phyloP scores from a whole-genome alignment of 2,329 filamentous ascomycete genomes.

The Ophiostoma piceae region DNA sequence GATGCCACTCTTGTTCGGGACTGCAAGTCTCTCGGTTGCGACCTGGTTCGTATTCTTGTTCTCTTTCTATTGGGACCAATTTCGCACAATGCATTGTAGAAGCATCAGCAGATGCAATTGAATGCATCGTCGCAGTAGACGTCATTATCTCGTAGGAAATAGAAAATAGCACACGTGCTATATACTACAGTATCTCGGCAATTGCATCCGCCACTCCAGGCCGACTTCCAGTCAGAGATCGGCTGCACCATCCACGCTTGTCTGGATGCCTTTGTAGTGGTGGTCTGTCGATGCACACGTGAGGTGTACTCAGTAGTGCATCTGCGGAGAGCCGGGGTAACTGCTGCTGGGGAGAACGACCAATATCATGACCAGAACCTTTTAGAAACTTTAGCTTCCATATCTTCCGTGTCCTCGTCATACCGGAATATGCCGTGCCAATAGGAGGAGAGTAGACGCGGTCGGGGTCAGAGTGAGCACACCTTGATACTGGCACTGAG shows the following conservation, averaged over 20 bases:
- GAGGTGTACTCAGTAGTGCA: not conserved
- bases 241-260: not conserved
- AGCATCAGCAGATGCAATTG: too few species aligned
- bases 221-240: not conserved
- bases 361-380: not conserved
- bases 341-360: not conserved
- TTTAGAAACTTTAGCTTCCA: too few species aligned
- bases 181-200: too few species aligned
- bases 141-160: too few species aligned
- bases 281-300: not conserved
- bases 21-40: not conserved
- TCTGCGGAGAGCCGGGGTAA: not conserved
- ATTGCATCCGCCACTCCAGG: not conserved
- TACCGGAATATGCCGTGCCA: constrained; percentile 6
- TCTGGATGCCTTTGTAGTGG: not conserved
- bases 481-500: not conserved
- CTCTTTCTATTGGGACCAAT: too few species aligned
- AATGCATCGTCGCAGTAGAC: too few species aligned
- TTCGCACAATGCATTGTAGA: too few species aligned
- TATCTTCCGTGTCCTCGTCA: not conserved
- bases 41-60: not conserved
- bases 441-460: not conserved
- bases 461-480: not conserved
- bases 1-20: not conserved
- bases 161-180: too few species aligned